Base-by-base conservation (phyloP, 2,329 filamentous ascomycete species). In the Verticillium nubilum region DNA sequence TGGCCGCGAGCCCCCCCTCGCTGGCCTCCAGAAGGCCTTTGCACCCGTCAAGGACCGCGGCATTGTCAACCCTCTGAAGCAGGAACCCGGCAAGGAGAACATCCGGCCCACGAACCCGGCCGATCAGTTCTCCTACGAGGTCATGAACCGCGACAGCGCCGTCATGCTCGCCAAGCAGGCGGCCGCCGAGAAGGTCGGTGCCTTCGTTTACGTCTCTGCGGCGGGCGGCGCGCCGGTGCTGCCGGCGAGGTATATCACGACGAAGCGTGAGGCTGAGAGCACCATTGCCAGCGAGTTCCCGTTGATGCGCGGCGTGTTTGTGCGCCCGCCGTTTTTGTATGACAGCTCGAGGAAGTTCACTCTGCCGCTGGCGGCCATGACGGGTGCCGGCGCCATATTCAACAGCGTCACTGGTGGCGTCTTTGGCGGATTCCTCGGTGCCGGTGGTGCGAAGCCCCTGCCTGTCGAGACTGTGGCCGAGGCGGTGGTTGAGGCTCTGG, bases 111-210 rank as follows among this genome's bases (percentile, higher is more conserved):
- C 86, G 57, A 87, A 90, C 72, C 83, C 79, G 53, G 86, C 87
- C 66, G 87, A 87, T 27, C 90, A 95, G 75, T 80, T 97, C 68
- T 97, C 94, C 19, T 99, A 99, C 78, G 95, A 98, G 78, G 82
- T 92, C 62, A 97, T 99, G 92, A 99, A 99, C 77, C 85, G 95
- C 60, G 94, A 98, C 76, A 86, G 80, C 77, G 94, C 94, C 54
- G 86, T 98, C 62, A 84, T 88, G 58, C 82, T 97, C 15, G 95
- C 94, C 15, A 86, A 88, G 68, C 90, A 94, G 71, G 87, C 92
- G 1, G 81, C 82, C 27, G 77, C 77, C 33, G 84, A 86, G 61
- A 80, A 85, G 35, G 87, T 88, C 15, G 76, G 81, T 19, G 85
- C 87, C 0, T 97, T 97, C 71, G 86, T 89, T 61, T 98, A 92